Evolutionary conservation across 2,329 filamentous ascomycete genomes (phyloP).

Genomic region (Aspergillus amoenus): DNA sequence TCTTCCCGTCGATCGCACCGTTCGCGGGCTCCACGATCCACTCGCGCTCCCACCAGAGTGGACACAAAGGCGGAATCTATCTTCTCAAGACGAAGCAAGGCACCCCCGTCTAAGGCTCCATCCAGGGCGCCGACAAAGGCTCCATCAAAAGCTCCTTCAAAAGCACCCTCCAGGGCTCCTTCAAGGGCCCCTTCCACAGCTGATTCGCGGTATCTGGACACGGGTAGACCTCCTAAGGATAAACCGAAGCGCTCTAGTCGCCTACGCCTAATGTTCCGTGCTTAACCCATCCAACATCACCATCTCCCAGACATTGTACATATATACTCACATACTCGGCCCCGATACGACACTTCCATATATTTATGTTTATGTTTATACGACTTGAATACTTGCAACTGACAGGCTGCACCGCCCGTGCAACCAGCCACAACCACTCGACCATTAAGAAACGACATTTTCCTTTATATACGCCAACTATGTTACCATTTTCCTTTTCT

Average conservation of each 20-base stretch:
- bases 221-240: constrained; percentile 29
- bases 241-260: constrained; percentile 42
- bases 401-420: not conserved
- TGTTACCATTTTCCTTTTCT: constrained; percentile 2
- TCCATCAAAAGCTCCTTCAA: constrained; percentile 22
- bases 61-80: constrained; percentile 21
- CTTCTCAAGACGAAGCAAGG: constrained; percentile 13
- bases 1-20: constrained; percentile 38
- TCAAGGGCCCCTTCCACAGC: constrained; percentile 26
- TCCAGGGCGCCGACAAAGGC: constrained; percentile 11
- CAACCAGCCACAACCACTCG: not conserved
- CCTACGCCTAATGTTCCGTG: constrained; percentile 37
- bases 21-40: constrained; percentile 26
- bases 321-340: constrained; percentile 24
- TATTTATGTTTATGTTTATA: not conserved
- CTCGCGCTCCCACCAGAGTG: constrained; percentile 17
- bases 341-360: constrained; percentile 1
- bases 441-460: not conserved
- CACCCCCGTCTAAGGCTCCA: constrained; percentile 1
- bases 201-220: constrained; percentile 24
- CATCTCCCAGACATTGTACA: constrained; percentile 14
- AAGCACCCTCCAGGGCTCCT: constrained; percentile 16
- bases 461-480: not conserved
- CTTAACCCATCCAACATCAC: constrained; percentile 14
- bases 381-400: not conserved